Evolutionary conservation across 768 basidiomycete genomes (phyloP).

Genomic region (Lentinus tigrinus): DNA sequence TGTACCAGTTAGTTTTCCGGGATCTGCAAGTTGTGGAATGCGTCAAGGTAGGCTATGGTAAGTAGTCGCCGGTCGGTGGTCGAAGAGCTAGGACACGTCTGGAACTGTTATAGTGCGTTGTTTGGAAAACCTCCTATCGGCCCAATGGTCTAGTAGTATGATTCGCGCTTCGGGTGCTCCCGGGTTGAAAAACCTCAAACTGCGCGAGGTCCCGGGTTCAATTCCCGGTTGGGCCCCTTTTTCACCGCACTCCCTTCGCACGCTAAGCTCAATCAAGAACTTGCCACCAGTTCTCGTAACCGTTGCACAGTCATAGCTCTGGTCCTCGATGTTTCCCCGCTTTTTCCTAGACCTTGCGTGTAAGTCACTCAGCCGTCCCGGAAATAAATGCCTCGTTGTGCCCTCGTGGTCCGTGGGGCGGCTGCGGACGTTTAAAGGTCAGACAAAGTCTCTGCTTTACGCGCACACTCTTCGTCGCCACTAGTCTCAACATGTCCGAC

Average conservation of each 20-base stretch:
- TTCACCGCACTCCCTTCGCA: not conserved
- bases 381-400: constrained; percentile 14
- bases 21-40: no score
- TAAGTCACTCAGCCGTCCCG: no score
- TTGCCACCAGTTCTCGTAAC: not conserved
- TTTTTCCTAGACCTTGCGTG: no score
- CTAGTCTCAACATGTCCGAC: constrained; percentile 9
- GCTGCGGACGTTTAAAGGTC: no score
- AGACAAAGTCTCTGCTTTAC: not conserved
- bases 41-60: no score
- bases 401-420: constrained; percentile 19
- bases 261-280: not conserved
- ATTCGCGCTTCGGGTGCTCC: constrained; percentile 32
- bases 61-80: no score
- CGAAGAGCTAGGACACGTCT: no score
- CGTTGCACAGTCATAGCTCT: no score
- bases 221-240: constrained; percentile 38
- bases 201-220: constrained; percentile 43
- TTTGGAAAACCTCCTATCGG: not conserved
- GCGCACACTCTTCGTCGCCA: not conserved
- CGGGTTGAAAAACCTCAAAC: constrained; percentile 18
- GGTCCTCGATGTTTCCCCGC: no score
- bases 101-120: no score
- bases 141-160: constrained; percentile 36
- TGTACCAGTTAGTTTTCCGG: no score